These are phyloP conservation scores for Saccharomyces hybrid DNA, from an alignment of 1,139 yeast species.

Conservation along the genomic window DNA sequence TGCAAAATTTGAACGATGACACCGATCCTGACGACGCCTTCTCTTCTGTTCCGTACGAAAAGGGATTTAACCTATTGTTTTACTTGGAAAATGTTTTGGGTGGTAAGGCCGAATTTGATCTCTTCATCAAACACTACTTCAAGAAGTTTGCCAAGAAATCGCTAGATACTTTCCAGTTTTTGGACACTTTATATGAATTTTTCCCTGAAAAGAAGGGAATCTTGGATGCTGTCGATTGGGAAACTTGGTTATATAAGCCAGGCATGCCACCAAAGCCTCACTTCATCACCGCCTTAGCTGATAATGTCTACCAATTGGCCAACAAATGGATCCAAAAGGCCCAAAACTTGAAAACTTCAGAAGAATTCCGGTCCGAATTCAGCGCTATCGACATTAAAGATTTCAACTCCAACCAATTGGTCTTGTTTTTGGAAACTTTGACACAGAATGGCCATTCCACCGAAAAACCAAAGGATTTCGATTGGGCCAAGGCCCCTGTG, in stretches of 20 bases:
- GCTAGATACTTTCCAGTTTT: slow-evolving; percentile 72
- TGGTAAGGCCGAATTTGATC: slow-evolving; percentile 56
- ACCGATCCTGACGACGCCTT: slow-evolving; percentile 85
- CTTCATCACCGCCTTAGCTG: slow-evolving; percentile 72
- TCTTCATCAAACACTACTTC: slow-evolving; percentile 74
- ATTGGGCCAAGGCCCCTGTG: slow-evolving; percentile 26
- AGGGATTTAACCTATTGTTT: slow-evolving; percentile 75
- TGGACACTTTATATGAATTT: slow-evolving; percentile 66
- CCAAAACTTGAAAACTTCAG: slow-evolving; percentile 18
- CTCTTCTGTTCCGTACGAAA: slow-evolving; percentile 83
- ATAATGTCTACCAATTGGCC: slow-evolving; percentile 60
- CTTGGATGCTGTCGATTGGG: slow-evolving; percentile 73
- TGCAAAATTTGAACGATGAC: slow-evolving; percentile 58
- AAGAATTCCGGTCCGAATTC: slow-evolving; percentile 27
- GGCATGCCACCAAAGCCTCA: slow-evolving; percentile 85
- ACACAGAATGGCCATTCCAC: slow-evolving; percentile 29
- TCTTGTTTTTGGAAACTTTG: slow-evolving; percentile 68
- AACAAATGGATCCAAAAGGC: slow-evolving; percentile 48
- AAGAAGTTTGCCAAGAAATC: slow-evolving; percentile 58
- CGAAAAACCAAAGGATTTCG: slow-evolving; percentile 14
- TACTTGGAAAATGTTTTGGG: slow-evolving; percentile 62
- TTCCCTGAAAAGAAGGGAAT: slow-evolving; percentile 25
- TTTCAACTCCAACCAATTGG: slow-evolving; percentile 69
- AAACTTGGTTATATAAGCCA: slow-evolving; percentile 68
- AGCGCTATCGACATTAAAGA: slow-evolving; percentile 38